A percentile compares a stretch with the other conserved stretches of the same genome.
These are phyloP conservation scores for Alliaria petiolata DNA, from an alignment of 345 rosid genomes.

Conservation along the genomic window DNA sequence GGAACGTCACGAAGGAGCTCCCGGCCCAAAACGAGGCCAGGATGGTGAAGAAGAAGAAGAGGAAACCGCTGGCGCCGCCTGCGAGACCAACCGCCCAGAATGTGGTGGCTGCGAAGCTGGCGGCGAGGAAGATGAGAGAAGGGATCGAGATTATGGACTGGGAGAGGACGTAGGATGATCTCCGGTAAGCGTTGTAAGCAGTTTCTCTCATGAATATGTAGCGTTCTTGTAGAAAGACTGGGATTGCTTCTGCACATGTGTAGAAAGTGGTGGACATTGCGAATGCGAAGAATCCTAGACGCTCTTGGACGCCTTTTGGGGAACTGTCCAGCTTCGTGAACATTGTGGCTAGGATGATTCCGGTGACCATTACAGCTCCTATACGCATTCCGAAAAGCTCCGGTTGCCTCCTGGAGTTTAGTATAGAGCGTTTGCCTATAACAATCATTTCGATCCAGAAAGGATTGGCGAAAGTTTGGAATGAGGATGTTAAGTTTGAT, in stretches of 20 bases:
- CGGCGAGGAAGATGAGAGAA: constrained; percentile 56
- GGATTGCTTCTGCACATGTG: constrained; percentile 93
- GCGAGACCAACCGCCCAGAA: constrained; percentile 79
- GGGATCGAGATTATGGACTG: constrained; percentile 73
- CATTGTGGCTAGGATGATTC: constrained; percentile 80
- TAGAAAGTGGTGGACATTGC: constrained; percentile 96
- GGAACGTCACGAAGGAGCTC: constrained; percentile 86
- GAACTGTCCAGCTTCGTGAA: constrained; percentile 76
- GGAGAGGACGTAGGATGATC: constrained; percentile 88
- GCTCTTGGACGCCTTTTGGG: constrained; percentile 83
- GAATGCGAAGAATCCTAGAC: constrained; percentile 86
- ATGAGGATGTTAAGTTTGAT: constrained; percentile 40
- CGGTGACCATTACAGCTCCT: constrained; percentile 75
- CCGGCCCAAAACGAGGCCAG: constrained; percentile 92
- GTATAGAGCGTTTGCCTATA: constrained; percentile 59
- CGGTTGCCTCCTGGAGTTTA: constrained; percentile 76
- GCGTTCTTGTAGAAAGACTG: constrained; percentile 84
- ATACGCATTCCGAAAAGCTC: constrained; percentile 75
- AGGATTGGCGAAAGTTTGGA: constrained; percentile 80
- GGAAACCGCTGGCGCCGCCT: constrained; percentile 66
- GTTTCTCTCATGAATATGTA: constrained; percentile 98
- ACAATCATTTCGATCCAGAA: constrained; percentile 78
- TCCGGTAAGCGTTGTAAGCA: constrained; percentile 83
- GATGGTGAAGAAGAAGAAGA: constrained; percentile 64
- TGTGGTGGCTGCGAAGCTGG: constrained; percentile 66